Conservation (phyloP, 2,329 filamentous ascomycete species). For the Neonectria sp. region DNA sequence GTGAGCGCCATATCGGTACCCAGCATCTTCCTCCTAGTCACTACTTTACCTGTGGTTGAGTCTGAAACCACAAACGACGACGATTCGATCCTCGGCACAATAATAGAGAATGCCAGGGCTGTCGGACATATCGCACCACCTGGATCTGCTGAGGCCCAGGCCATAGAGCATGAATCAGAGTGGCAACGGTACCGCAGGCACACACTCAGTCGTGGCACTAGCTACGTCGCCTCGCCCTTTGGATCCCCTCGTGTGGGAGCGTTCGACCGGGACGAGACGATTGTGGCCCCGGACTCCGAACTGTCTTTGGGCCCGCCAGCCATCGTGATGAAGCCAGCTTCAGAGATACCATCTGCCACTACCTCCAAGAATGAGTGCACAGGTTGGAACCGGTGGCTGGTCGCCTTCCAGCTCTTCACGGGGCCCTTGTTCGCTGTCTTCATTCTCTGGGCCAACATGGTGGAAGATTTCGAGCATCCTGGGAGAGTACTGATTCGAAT, state of each 20-base stretch:
- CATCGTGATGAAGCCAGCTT: slow-evolving; percentile 50
- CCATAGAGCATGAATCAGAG: slow-evolving; percentile 64
- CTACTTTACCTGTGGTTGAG: slow-evolving; percentile 94
- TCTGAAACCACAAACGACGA: slow-evolving; percentile 68
- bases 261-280: slow-evolving; percentile 42
- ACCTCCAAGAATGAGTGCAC: slow-evolving; percentile 59
- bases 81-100: slow-evolving; percentile 42
- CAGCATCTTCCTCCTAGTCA: slow-evolving; percentile 89
- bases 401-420: slow-evolving; percentile 87
- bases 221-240: slow-evolving; percentile 36
- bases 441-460: slow-evolving; percentile 80
- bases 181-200: slow-evolving; percentile 72
- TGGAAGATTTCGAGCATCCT: slow-evolving; percentile 70
- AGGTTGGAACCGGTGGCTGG: slow-evolving; percentile 93
- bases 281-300: slow-evolving; percentile 28
- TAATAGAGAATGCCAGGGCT: slow-evolving; percentile 48
- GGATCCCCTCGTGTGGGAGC: slow-evolving; percentile 37
- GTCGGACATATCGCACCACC: slow-evolving; percentile 53
- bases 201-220: slow-evolving; percentile 53
- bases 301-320: slow-evolving; percentile 43
- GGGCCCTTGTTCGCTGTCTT: slow-evolving; percentile 87
- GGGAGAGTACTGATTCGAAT: slow-evolving; percentile 68
- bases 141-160: slow-evolving; percentile 53
- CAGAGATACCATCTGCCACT: slow-evolving; percentile 51
- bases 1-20: slow-evolving; percentile 88